phyloP scores from a whole-genome alignment of 2,329 filamentous ascomycete genomes.

The Cryphonectria naterciae region DNA sequence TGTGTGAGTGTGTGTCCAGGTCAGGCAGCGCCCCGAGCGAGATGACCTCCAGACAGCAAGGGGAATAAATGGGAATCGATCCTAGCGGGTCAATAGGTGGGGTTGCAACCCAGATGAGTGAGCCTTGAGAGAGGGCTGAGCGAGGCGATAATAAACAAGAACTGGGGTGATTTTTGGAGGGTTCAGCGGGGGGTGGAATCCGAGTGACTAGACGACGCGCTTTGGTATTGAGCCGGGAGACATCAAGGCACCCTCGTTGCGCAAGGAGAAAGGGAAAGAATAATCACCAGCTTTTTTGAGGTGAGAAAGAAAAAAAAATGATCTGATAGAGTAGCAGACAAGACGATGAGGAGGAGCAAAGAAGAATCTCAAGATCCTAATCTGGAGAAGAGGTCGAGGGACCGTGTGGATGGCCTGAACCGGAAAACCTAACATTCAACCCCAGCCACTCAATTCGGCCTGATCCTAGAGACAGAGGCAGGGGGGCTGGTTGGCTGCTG shows the following conservation, averaged over 20 bases:
- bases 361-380: not conserved
- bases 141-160: conserved; percentile 21
- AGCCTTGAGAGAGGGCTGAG: conserved; percentile 18
- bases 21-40: conserved; percentile 4
- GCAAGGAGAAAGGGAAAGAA: conserved; percentile 6
- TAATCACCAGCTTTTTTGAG: conserved; percentile 2
- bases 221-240: conserved; percentile 6
- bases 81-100: conserved; percentile 24
- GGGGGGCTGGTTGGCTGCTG: conserved; percentile 17
- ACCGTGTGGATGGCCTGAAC: conserved; percentile 4
- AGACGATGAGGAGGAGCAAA: conserved; percentile 9
- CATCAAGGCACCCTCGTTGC: conserved; percentile 24
- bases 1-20: not conserved
- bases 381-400: conserved; percentile 2
- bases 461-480: conserved; percentile 14
- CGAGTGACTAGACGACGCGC: conserved; percentile 17
- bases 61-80: conserved; percentile 21
- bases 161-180: conserved; percentile 1
- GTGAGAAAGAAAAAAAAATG: not conserved
- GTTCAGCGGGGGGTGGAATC: conserved; percentile 11
- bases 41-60: conserved; percentile 16
- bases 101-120: conserved; percentile 8
- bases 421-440: conserved; percentile 3
- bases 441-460: conserved; percentile 22
- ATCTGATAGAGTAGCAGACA: not conserved